Evolutionary conservation across 129 eudicot species (phyloP).

Genomic region (Flaveria linearis): DNA sequence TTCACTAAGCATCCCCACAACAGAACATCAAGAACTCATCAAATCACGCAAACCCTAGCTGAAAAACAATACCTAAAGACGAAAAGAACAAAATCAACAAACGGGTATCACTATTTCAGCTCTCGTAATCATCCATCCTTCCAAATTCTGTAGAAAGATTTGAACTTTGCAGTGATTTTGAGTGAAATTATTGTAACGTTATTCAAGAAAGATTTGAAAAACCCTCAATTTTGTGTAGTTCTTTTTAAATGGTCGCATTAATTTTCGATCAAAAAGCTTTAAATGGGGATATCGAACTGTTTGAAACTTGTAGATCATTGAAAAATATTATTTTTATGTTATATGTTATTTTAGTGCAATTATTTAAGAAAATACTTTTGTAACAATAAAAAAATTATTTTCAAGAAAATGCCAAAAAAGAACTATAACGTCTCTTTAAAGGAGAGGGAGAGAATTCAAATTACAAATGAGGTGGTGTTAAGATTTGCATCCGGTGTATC

Average conservation of each 20-base stretch:
- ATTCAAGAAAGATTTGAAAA: constrained; percentile 31
- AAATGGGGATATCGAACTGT: constrained; percentile 43
- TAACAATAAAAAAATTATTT: constrained; percentile 4
- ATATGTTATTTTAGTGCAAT: constrained; percentile 25
- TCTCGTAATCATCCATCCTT: constrained; percentile 28
- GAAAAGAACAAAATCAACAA: constrained; percentile 34
- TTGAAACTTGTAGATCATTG: constrained; percentile 13
- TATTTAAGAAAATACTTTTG: constrained; percentile 20
- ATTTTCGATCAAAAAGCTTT: constrained; percentile 47
- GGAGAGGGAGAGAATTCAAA: constrained; percentile 81
- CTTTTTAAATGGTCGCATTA: constrained; percentile 18
- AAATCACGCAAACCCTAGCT: constrained; percentile 17
- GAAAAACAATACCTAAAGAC: constrained; percentile 39
- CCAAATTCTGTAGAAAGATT: constrained; percentile 24
- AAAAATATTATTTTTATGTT: not conserved
- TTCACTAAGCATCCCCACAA: not conserved
- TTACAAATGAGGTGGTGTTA: constrained; percentile 33
- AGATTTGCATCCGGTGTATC: constrained; percentile 1
- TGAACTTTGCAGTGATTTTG: constrained; percentile 25
- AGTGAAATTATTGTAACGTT: constrained; percentile 37
- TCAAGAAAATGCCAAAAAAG: constrained; percentile 49
- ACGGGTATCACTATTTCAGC: constrained; percentile 29
- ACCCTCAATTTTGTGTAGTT: not conserved
- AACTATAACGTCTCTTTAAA: constrained; percentile 72
- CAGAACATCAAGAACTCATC: constrained; percentile 9